These are phyloP conservation scores for Corallochytrium limacisporum DNA, from an alignment of 78 protist species.

Conservation along the genomic window DNA sequence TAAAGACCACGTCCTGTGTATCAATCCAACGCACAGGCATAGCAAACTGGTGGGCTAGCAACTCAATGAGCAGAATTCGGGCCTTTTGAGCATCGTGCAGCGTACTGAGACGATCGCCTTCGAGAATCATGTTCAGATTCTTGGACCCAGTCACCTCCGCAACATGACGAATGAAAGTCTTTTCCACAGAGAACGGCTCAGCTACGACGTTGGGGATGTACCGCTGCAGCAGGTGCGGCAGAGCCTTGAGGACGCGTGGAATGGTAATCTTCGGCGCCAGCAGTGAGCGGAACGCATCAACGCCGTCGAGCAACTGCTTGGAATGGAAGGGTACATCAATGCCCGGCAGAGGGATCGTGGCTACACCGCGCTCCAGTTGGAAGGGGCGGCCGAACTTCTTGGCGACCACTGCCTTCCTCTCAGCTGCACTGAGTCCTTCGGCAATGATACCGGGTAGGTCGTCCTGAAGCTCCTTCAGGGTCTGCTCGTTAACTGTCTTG, in stretches of 20 bases:
- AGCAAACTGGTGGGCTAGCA: slow-evolving; percentile 61
- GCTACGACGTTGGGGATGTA: slow-evolving; percentile 50
- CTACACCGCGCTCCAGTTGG: slow-evolving; percentile 21
- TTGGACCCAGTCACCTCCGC: too few species aligned
- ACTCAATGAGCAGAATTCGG: slow-evolving; percentile 36
- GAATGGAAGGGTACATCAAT: slow-evolving; percentile 73
- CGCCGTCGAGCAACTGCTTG: slow-evolving; percentile 27
- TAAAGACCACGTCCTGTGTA: slow-evolving; percentile 37
- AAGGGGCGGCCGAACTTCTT: not conserved
- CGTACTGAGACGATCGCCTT: too few species aligned
- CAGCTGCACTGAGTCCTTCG: not conserved
- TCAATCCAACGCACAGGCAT: slow-evolving; percentile 61
- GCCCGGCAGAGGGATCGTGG: slow-evolving; percentile 51
- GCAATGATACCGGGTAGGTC: not conserved
- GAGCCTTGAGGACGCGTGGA: too few species aligned
- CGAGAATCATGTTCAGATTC: too few species aligned
- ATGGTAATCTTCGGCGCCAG: too few species aligned
- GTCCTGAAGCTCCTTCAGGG: not conserved
- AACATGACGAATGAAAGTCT: too few species aligned
- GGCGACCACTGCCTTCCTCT: not conserved
- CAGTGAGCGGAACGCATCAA: slow-evolving; percentile 32
- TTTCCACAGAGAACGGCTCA: slow-evolving; percentile 19
- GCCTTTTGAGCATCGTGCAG: too few species aligned
- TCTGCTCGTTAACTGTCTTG: not conserved
- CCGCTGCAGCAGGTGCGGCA: too few species aligned